These are phyloP conservation scores for Gonapodya prolifera DNA, from an alignment of 192 early-diverging fungal species.

Conservation along the genomic window DNA sequence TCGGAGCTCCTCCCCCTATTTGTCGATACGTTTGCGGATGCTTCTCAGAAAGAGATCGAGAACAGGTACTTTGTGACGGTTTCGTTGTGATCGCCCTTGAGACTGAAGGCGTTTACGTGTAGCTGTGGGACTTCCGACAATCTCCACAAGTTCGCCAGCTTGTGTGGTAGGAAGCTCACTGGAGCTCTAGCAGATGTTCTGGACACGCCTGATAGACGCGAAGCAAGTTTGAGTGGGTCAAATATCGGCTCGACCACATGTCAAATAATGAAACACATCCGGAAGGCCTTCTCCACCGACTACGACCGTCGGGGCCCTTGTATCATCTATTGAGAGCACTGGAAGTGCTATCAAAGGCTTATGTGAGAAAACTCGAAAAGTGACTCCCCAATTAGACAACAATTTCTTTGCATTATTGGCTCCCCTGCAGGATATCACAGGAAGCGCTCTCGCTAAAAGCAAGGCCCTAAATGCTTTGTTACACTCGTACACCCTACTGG, in stretches of 20 bases:
- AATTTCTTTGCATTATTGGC: no score
- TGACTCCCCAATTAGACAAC: no score
- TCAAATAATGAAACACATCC: no score
- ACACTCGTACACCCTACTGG: background rate
- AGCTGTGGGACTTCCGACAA: background rate
- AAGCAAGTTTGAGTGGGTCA: background rate
- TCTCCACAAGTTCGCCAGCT: background rate
- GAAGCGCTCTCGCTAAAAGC: background rate
- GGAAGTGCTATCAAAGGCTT: background rate
- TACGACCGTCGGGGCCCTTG: background rate
- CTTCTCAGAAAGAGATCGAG: background rate
- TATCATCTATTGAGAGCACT: background rate
- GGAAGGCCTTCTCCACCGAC: background rate
- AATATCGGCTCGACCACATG: no score
- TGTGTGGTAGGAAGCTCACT: background rate
- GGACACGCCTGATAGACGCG: background rate
- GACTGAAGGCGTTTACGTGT: background rate
- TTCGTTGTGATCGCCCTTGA: background rate
- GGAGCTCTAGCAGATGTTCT: background rate
- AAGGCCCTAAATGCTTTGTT: background rate
- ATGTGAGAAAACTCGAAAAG: background rate
- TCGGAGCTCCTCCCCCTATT: background rate
- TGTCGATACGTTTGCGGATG: background rate
- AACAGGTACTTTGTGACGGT: background rate
- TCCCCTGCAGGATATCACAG: background rate